These are phyloP conservation scores for Cruciata laevipes DNA, from an alignment of 257 asterid genomes.

Conservation along the genomic window DNA sequence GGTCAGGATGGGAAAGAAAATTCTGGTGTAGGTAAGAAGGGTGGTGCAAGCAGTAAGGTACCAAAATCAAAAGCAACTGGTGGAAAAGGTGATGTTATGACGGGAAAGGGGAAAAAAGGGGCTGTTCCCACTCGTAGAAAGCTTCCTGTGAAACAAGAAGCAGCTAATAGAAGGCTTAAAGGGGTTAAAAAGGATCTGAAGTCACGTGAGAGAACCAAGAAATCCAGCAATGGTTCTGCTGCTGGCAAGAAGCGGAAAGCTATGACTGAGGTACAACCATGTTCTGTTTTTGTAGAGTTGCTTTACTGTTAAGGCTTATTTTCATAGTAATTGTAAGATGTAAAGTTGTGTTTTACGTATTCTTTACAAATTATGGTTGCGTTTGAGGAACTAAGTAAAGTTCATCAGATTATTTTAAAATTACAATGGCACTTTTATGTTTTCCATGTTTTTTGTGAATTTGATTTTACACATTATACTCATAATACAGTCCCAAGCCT, in stretches of 20 bases:
- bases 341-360: neutral
- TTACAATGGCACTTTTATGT: too few species aligned
- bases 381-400: neutral
- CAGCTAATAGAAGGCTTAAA: neutral
- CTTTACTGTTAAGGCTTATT: neutral
- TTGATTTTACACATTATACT: too few species aligned
- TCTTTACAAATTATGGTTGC: neutral
- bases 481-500: neutral
- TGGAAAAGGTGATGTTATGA: neutral
- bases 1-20: neutral
- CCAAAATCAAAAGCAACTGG: neutral
- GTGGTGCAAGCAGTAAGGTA: neutral
- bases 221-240: neutral
- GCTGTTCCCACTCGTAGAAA: neutral
- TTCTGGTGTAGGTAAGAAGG: neutral
- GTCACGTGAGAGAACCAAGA: conserved; percentile 7
- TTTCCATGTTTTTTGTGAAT: neutral
- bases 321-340: too few species aligned
- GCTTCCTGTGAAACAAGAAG: neutral
- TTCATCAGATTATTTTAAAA: neutral
- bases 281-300: neutral
- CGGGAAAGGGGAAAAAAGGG: neutral
- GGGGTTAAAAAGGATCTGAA: neutral
- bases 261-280: neutral
- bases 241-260: neutral